Evolutionary conservation across 805 yeast species (phyloP).

Genomic region (Millerozyma acaciae): DNA sequence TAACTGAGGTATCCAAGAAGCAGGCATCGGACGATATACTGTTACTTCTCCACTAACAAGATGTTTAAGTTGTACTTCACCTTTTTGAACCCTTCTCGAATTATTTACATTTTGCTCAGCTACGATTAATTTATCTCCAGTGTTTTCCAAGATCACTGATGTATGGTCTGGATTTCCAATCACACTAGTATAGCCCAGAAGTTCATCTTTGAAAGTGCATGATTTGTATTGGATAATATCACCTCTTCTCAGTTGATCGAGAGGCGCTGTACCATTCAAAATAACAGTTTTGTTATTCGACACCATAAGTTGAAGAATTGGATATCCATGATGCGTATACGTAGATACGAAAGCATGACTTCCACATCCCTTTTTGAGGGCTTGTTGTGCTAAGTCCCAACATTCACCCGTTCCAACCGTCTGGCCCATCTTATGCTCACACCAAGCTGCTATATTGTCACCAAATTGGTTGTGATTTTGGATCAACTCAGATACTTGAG

Average conservation of each 20-base stretch:
- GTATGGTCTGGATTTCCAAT: constrained; percentile 58
- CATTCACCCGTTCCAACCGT: constrained; percentile 56
- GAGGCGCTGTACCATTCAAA: constrained; percentile 12
- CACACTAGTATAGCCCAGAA: constrained; percentile 29
- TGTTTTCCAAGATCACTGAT: constrained; percentile 27
- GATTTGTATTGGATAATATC: constrained; percentile 49
- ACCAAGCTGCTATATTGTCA: constrained; percentile 54
- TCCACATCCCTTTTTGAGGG: constrained; percentile 52
- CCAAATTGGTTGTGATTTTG: constrained; percentile 39
- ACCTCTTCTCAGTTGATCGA: constrained; percentile 49
- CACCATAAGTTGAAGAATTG: constrained; percentile 29
- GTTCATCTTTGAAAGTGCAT: constrained; percentile 36
- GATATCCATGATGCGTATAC: constrained; percentile 46
- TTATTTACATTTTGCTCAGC: constrained; percentile 51
- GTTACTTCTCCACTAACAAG: constrained; percentile 40
- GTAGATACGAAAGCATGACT: constrained; percentile 52
- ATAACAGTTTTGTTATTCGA: constrained; percentile 13
- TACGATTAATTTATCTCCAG: constrained; percentile 28
- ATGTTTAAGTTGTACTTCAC: constrained; percentile 33
- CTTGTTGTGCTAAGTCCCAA: constrained; percentile 58
- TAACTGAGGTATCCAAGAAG: constrained; percentile 29
- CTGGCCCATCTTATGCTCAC: constrained; percentile 44
- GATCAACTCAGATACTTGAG: constrained; percentile 28
- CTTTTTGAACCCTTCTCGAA: constrained; percentile 35
- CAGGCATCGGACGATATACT: constrained; percentile 47